Evolutionary conservation across 2,329 filamentous ascomycete species (phyloP).

Genomic region (Phialocephala subalpina): DNA sequence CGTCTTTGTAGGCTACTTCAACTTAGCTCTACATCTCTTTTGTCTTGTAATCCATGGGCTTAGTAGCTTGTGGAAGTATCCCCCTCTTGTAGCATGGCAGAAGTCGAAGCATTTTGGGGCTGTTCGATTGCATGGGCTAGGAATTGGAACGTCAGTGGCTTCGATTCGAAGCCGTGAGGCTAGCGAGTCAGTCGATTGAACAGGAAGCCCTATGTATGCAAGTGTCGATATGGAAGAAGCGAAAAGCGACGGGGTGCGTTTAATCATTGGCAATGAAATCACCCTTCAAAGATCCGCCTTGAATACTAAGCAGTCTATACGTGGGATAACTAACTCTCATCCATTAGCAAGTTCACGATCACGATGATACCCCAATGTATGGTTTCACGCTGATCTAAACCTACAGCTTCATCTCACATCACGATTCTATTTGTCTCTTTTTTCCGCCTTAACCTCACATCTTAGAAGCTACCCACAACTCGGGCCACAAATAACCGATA

Average conservation of each 20-base stretch:
- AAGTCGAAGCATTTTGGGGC: neutral
- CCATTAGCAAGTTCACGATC: conserved; percentile 10
- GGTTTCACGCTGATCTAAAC: conserved; percentile 16
- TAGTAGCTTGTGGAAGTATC: conserved; percentile 34
- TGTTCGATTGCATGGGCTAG: neutral
- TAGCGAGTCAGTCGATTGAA: conserved; percentile 8
- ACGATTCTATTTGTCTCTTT: conserved; percentile 21
- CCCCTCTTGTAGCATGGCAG: neutral
- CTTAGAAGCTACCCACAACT: conserved; percentile 17
- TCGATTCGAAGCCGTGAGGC: neutral
- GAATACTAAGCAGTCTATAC: neutral
- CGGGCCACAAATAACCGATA: conserved; percentile 1
- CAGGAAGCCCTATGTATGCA: conserved; percentile 29
- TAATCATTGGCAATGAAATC: conserved; percentile 15
- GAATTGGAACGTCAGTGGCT: conserved; percentile 3
- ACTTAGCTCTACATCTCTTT: conserved; percentile 63
- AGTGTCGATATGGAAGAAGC: conserved; percentile 17
- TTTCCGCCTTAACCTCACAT: conserved; percentile 23
- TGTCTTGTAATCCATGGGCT: conserved; percentile 36
- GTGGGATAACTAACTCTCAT: conserved; percentile 3
- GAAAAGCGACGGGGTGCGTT: conserved; percentile 9
- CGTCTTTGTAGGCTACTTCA: conserved; percentile 70
- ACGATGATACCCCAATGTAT: conserved; percentile 9
- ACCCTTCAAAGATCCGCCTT: conserved; percentile 9
- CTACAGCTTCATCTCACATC: conserved; percentile 15